Base-by-base conservation (phyloP, 495 filamentous ascomycete species). In the Oidiodendron maius region DNA sequence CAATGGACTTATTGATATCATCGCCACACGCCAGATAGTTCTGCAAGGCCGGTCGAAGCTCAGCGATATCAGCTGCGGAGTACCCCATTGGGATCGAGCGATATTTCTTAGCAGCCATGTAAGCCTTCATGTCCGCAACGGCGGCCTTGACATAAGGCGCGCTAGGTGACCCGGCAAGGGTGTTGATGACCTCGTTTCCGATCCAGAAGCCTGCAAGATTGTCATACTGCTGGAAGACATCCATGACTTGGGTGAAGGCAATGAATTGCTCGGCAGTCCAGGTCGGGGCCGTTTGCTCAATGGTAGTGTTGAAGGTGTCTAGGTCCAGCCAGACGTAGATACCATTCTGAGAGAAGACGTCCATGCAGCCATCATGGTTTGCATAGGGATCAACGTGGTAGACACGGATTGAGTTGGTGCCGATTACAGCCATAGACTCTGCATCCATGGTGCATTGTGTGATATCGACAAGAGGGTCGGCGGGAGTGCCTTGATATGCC, bases 271-370 rank as follows among this genome's bases (percentile, higher is more conserved):
- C 72, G 53, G 80, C 58, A 41, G 82, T 89, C 87, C 87, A 93
- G 50, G 71, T 67, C 1, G 78, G 73, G 34, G 68, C 61, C 30
- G 66, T 61, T 73, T 81, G 60, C 6, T 80, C 62, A 53, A 94
- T 89, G 54, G 84, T 76, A 0, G 86, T 90, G 46, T 76, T 69
- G 60, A 91, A 91, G 28, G 86, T 91, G 59, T 93, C 89, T 47
- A 94, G 71, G 64, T 95, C 89, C 15, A 93, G 74, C 61, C 86
- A 83, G 38, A 87, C 57, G 57, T 93, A 91, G 61, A 95, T 93
- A 24, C 88, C 84, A 18, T 74, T 77, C 48, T 83, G 68, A 12
- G 70, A 72, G 59, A 88, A 79, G 13, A 72, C 77, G 12, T 64
- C 66, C 83, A 88, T 87, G 64, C 84, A 87, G 30, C 73, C 84